phyloP scores from a whole-genome alignment of 495 filamentous ascomycete genomes.

The Penicillium bovifimosum region DNA sequence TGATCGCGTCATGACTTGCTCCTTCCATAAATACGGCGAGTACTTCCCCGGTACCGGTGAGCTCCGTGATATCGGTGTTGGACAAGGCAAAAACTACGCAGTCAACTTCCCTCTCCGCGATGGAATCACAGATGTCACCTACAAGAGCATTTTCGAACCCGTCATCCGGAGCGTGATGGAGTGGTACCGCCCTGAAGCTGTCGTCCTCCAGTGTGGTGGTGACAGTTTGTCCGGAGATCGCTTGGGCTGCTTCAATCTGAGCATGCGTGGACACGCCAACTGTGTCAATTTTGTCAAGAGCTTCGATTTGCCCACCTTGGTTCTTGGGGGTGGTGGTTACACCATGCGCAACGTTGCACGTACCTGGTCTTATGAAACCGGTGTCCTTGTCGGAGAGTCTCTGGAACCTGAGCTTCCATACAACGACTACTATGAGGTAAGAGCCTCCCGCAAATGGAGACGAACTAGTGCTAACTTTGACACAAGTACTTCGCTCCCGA shows the following conservation, averaged over 20 bases:
- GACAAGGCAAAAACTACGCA: slow-evolving; percentile 85
- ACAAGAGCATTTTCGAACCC: slow-evolving; percentile 94
- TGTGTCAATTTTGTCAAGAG: slow-evolving; percentile 93
- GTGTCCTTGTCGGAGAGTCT: slow-evolving; percentile 74
- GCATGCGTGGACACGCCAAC: slow-evolving; percentile 96
- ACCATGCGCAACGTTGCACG: slow-evolving; percentile 98
- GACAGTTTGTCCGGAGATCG: slow-evolving; percentile 93
- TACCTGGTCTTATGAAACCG: slow-evolving; percentile 97
- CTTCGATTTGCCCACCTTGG: slow-evolving; percentile 84
- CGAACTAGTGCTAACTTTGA: slow-evolving; percentile 9
- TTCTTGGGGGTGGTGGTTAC: slow-evolving; percentile 93
- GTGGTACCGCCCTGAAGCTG: slow-evolving; percentile 87
- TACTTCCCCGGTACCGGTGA: slow-evolving; percentile 98
- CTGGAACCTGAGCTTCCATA: slow-evolving; percentile 82
- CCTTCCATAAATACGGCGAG: slow-evolving; percentile 98
- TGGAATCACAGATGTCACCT: slow-evolving; percentile 87
- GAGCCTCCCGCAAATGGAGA: slow-evolving; percentile 8
- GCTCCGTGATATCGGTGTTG: slow-evolving; percentile 90
- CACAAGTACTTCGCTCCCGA: slow-evolving; percentile 90
- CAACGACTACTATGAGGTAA: slow-evolving; percentile 97
- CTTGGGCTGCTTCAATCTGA: slow-evolving; percentile 95
- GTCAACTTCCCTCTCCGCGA: slow-evolving; percentile 97
- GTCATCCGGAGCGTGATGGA: slow-evolving; percentile 92
- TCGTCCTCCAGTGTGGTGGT: slow-evolving; percentile 95
- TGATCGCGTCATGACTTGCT: slow-evolving; percentile 96